These are phyloP conservation scores for Yamadazyma conglobata DNA, from an alignment of 1,139 yeast genomes.

Conservation along the genomic window DNA sequence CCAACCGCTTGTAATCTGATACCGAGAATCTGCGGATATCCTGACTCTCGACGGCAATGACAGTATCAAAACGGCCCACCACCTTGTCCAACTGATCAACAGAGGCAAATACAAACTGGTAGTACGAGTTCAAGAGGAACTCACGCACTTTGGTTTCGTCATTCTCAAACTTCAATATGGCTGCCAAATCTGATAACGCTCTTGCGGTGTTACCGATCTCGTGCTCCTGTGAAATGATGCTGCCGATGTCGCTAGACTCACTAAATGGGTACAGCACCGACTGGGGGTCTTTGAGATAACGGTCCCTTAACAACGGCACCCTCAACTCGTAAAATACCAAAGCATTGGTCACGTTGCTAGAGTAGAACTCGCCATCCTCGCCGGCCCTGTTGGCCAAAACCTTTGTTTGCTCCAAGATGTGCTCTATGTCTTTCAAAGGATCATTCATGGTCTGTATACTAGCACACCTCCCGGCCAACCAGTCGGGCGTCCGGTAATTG, in stretches of 20 bases:
- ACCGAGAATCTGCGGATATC: constrained; percentile 1
- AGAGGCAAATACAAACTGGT: constrained; percentile 5
- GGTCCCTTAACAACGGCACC: constrained; percentile 7
- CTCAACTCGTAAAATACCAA: constrained; percentile 5
- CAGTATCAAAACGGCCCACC: constrained; percentile 6
- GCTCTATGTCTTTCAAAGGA: constrained; percentile 7
- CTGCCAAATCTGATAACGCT: constrained; percentile 3
- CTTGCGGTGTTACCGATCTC: neutral
- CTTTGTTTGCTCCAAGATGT: constrained; percentile 26
- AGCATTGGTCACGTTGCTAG: constrained; percentile 6
- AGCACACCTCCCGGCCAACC: neutral
- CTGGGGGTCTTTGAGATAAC: constrained; percentile 2
- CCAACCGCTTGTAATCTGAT: constrained; percentile 3
- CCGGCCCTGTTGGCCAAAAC: constrained; percentile 28
- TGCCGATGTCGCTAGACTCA: too few species aligned
- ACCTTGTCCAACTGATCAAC: constrained; percentile 4
- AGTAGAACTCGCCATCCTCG: constrained; percentile 23
- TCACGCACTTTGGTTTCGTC: constrained; percentile 6
- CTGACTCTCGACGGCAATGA: constrained; percentile 11
- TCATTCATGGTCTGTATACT: constrained; percentile 4
- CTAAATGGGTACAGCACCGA: constrained; percentile 8
- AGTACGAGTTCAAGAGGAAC: constrained; percentile 5
- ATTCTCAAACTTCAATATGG: constrained; percentile 8
- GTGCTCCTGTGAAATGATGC: too few species aligned
- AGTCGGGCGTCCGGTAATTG: constrained; percentile 2